A percentile compares a stretch with the other conserved stretches of the same genome.
Conservation (phyloP, 2,329 filamentous ascomycete species). For the Diaporthe caulivora region DNA sequence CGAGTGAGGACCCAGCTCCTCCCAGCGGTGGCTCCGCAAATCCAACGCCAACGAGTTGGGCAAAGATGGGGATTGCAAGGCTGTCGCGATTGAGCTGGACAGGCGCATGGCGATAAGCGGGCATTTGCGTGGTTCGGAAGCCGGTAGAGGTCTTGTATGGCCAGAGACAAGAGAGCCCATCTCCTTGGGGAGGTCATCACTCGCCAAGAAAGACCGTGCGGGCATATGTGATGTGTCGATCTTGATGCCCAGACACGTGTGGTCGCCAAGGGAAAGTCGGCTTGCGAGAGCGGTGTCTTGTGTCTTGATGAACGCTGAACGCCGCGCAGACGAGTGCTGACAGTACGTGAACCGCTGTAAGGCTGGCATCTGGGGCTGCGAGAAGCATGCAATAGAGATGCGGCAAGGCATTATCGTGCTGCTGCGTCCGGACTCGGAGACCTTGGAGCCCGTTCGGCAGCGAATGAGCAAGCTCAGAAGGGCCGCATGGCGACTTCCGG, state of each 20-base stretch:
- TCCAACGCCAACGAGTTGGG: background rate
- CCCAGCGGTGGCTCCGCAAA: background rate
- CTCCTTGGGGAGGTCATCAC: background rate
- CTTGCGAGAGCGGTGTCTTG: background rate
- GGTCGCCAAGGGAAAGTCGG: background rate
- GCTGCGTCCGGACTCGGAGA: background rate
- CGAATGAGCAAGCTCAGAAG: background rate
- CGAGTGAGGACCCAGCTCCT: conserved; percentile 4
- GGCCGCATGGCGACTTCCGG: conserved; percentile 4
- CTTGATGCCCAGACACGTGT: background rate
- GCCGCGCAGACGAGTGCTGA: background rate
- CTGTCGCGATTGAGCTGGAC: background rate
- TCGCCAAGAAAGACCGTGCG: conserved; percentile 5
- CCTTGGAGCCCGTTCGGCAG: background rate
- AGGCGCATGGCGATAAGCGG: background rate
- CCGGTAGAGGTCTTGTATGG: background rate
- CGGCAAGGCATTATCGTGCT: conserved; percentile 15
- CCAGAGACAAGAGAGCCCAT: background rate
- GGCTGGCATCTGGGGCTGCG: background rate
- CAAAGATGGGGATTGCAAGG: background rate
- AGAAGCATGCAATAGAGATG: background rate
- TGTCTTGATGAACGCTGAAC: background rate
- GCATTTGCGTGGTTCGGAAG: background rate
- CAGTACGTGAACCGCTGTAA: background rate
- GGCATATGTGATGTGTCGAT: conserved; percentile 13